Conservation (phyloP, 257 asterid species). For the Schizonepeta tenuifolia region DNA sequence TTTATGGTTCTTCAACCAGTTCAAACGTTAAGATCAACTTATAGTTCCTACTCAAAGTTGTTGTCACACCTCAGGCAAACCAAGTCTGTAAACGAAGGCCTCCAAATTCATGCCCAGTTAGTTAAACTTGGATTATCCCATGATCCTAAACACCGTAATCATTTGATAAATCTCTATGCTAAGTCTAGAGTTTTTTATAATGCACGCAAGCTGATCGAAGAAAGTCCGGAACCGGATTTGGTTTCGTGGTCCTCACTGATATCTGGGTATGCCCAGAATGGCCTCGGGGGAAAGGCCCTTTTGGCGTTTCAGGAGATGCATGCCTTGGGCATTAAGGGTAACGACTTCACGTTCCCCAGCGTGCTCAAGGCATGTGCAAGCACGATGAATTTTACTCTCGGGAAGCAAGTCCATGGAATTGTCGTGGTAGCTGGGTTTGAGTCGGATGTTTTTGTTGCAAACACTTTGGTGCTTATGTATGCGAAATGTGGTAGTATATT, state of each 20-base stretch:
- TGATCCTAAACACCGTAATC: slow-evolving; percentile 54
- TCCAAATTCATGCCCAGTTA: slow-evolving; percentile 65
- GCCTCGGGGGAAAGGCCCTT: slow-evolving; percentile 59
- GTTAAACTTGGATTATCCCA: slow-evolving; percentile 43
- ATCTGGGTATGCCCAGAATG: slow-evolving; percentile 76
- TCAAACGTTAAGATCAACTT: slow-evolving; percentile 33
- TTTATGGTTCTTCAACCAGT: slow-evolving; percentile 38
- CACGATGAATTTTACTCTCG: slow-evolving; percentile 43
- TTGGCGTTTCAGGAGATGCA: slow-evolving; percentile 58
- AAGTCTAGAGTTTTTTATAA: slow-evolving; percentile 47
- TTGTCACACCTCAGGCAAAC: slow-evolving; percentile 51
- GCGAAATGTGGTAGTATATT: slow-evolving; percentile 57
- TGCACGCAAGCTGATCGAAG: slow-evolving; percentile 65
- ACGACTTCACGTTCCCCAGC: slow-evolving; percentile 72
- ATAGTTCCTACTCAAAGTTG: slow-evolving; percentile 56
- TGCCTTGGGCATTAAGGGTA: slow-evolving; percentile 56
- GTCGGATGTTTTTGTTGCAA: slow-evolving; percentile 67
- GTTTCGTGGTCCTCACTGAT: slow-evolving; percentile 82
- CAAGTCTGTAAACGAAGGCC: slow-evolving; percentile 55
- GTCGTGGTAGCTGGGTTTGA: slow-evolving; percentile 64
- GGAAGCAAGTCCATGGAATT: slow-evolving; percentile 69
- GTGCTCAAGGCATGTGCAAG: slow-evolving; percentile 78
- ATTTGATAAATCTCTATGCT: slow-evolving; percentile 61
- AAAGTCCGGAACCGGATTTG: slow-evolving; percentile 65
- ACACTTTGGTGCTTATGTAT: slow-evolving; percentile 66